Conservation (phyloP, 1,284 basidiomycete genomes). For the Tilletia indica region DNA sequence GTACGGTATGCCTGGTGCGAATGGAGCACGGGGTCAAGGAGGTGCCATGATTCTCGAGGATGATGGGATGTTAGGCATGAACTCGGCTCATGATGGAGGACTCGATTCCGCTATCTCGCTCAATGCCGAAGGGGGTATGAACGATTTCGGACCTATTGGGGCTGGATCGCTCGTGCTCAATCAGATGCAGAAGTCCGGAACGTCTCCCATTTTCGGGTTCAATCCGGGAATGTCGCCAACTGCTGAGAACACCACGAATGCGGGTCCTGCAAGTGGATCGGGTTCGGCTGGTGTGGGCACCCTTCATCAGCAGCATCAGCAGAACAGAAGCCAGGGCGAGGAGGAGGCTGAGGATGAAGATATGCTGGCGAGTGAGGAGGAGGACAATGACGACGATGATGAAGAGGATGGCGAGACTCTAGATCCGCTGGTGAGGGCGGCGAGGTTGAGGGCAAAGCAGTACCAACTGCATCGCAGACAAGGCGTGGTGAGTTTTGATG, state of each 20-base stretch:
- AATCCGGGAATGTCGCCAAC: neutral
- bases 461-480: conserved; percentile 23
- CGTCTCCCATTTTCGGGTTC: too few relatives aligned
- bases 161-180: too few relatives aligned
- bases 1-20: neutral
- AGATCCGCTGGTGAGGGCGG: neutral
- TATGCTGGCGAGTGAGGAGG: neutral
- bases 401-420: neutral
- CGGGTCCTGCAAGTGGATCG: neutral
- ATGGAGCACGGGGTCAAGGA: neutral
- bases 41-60: conserved; percentile 7
- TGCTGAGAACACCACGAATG: neutral
- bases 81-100: neutral
- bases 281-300: too few relatives aligned
- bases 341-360: conserved; percentile 3
- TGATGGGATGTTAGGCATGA: neutral
- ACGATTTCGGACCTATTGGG: neutral
- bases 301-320: neutral
- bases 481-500: conserved; percentile 23
- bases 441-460: conserved; percentile 15
- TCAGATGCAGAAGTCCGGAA: too few relatives aligned
- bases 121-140: neutral
- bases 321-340: neutral
- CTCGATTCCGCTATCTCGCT: neutral
- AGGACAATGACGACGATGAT: neutral